phyloP scores from a whole-genome alignment of 1,284 basidiomycete genomes.

The Calocybe gambosa region DNA sequence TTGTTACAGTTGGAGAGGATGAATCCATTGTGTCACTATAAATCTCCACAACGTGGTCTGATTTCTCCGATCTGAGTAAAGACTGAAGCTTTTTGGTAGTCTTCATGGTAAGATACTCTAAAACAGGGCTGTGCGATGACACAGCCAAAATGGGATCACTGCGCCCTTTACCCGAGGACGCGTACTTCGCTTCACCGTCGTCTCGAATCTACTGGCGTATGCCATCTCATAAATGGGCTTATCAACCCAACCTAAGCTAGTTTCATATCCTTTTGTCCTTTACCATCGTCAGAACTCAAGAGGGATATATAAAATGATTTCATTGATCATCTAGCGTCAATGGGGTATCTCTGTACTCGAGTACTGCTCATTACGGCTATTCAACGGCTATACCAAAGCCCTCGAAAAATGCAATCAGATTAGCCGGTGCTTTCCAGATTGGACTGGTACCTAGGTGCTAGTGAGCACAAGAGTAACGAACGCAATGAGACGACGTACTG shows the following conservation, averaged over 20 bases:
- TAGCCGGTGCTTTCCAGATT: background rate
- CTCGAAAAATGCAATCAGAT: background rate
- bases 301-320: background rate
- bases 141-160: too few species aligned
- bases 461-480: background rate
- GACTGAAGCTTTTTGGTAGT: background rate
- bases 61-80: background rate
- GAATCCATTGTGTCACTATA: background rate
- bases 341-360: background rate
- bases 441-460: background rate
- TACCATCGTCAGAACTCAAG: background rate
- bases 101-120: too few species aligned
- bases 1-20: too few species aligned
- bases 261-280: too few species aligned
- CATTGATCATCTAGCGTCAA: background rate
- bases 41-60: too few species aligned
- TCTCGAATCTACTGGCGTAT: too few species aligned
- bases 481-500: constrained; percentile 12
- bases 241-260: too few species aligned
- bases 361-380: background rate
- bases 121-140: too few species aligned
- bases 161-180: too few species aligned
- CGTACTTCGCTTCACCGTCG: too few species aligned
- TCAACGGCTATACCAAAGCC: background rate
- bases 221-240: too few species aligned